Evolutionary conservation across 495 filamentous ascomycete species (phyloP).

Genomic region (Aspergillus steynii): DNA sequence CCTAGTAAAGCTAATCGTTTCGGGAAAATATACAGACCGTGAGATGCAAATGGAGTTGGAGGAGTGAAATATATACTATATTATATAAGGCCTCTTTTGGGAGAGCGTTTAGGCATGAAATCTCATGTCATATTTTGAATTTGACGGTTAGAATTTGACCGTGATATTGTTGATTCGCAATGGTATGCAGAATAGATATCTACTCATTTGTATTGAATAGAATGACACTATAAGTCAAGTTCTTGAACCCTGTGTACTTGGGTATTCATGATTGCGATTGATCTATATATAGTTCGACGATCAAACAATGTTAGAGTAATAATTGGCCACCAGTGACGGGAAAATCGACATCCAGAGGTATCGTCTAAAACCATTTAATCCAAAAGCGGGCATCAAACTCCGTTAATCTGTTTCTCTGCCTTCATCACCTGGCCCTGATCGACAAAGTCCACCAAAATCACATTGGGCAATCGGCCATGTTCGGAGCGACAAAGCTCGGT

Average conservation of each 20-base stretch:
- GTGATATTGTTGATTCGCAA: neutral
- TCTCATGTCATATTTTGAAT: neutral
- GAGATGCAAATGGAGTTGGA: constrained; percentile 48
- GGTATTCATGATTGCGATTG: no score
- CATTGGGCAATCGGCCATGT: constrained; percentile 58
- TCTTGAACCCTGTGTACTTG: no score
- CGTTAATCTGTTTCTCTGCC: constrained; percentile 60
- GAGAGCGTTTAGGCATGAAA: neutral
- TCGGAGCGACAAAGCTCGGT: constrained; percentile 49
- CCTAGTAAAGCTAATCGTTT: neutral
- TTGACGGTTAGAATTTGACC: neutral
- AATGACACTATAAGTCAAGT: neutral
- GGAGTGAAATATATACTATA: constrained; percentile 22
- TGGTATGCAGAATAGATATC: neutral
- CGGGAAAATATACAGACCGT: constrained; percentile 27
- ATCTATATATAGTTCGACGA: no score
- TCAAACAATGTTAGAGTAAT: neutral
- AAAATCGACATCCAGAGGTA: neutral
- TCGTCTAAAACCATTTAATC: neutral
- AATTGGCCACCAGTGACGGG: neutral
- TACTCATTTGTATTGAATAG: neutral
- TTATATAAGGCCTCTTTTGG: neutral
- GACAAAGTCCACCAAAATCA: constrained; percentile 68
- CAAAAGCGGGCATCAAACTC: constrained; percentile 33
- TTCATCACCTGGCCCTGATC: constrained; percentile 60